These are phyloP conservation scores for Agrocybe praecox DNA, from an alignment of 768 basidiomycete species.

Conservation along the genomic window DNA sequence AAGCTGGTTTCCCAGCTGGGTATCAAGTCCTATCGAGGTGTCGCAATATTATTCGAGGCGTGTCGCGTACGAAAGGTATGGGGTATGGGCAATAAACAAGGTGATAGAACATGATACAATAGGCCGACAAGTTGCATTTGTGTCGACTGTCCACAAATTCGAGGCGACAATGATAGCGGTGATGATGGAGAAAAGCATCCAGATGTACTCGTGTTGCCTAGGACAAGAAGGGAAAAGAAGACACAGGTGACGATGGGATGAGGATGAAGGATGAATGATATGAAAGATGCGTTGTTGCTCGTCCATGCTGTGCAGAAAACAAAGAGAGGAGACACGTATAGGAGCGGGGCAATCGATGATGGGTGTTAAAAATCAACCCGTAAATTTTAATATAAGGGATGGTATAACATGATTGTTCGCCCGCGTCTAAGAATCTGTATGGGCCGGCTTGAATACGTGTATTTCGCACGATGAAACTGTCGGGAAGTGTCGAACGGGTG, in stretches of 20 bases:
- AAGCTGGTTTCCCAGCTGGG: slow-evolving; percentile 4
- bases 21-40: slow-evolving; percentile 21
- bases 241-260: no score
- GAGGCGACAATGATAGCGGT: slow-evolving; percentile 7
- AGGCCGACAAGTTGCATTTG: not conserved
- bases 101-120: slow-evolving; percentile 6
- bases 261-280: not conserved
- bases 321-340: slow-evolving; percentile 7
- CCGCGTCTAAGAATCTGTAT: slow-evolving; percentile 22
- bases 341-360: slow-evolving; percentile 1
- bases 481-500: slow-evolving; percentile 4
- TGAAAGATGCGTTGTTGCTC: slow-evolving; percentile 10
- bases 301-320: slow-evolving; percentile 11
- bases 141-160: slow-evolving; percentile 6
- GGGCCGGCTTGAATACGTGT: slow-evolving; percentile 17
- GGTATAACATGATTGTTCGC: slow-evolving; percentile 15
- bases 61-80: slow-evolving; percentile 3
- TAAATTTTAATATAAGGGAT: slow-evolving; percentile 15
- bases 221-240: not conserved
- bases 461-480: slow-evolving; percentile 20
- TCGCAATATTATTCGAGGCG: slow-evolving; percentile 6
- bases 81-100: slow-evolving; percentile 4
- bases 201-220: slow-evolving; percentile 4
- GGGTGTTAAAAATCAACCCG: slow-evolving; percentile 11
- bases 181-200: slow-evolving; percentile 2